Conservation (phyloP, 2,329 filamentous ascomycete species). For the Phaeosphaeriaceae sp. region DNA sequence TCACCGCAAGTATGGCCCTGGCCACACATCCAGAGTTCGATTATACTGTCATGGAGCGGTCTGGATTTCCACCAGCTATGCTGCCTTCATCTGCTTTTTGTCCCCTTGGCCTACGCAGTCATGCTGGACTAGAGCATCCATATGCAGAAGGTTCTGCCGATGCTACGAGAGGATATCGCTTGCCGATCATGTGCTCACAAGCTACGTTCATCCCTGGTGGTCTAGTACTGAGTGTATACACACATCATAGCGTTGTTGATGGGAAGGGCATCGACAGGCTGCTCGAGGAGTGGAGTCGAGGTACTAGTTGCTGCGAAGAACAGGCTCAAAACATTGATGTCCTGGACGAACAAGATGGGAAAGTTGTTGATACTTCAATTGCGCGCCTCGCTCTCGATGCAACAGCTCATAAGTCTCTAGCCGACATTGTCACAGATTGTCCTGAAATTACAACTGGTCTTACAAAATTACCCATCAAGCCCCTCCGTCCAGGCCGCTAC, state of each 20-base stretch:
- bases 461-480: neutral
- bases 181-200: too few species aligned
- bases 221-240: slow-evolving; percentile 34
- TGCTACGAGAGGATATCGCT: too few species aligned
- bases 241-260: slow-evolving; percentile 31
- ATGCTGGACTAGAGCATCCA: slow-evolving; percentile 18
- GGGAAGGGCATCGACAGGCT: slow-evolving; percentile 21
- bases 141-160: slow-evolving; percentile 25
- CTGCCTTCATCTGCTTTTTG: slow-evolving; percentile 18
- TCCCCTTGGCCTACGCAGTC: slow-evolving; percentile 13
- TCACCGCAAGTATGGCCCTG: slow-evolving; percentile 7
- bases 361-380: neutral
- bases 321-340: neutral
- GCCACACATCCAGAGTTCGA: slow-evolving; percentile 3
- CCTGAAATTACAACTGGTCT: neutral
- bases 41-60: slow-evolving; percentile 11
- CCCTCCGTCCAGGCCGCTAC: neutral
- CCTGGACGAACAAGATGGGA: neutral
- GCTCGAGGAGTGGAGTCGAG: slow-evolving; percentile 18
- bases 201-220: slow-evolving; percentile 37
- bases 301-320: neutral
- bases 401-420: neutral
- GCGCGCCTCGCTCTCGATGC: slow-evolving; percentile 5
- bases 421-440: neutral
- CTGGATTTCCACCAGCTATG: slow-evolving; percentile 13